These are phyloP conservation scores for Silene uniflora DNA, from an alignment of 148 eudicot genomes.

Conservation along the genomic window DNA sequence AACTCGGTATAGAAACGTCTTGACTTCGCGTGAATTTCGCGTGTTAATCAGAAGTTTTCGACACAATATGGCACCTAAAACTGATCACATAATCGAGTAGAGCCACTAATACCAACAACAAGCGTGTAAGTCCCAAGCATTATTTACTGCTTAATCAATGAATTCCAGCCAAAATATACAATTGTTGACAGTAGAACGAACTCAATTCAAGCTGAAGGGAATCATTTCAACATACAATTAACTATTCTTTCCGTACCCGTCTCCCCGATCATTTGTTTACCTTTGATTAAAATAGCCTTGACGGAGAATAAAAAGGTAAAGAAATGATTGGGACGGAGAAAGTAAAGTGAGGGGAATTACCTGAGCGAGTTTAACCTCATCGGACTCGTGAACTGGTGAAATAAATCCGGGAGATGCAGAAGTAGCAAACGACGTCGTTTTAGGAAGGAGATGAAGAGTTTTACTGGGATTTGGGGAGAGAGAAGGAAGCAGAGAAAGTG, in stretches of 20 bases:
- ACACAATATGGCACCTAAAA: not conserved
- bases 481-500: conserved; percentile 10
- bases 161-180: no score
- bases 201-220: not conserved
- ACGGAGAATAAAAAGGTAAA: no score
- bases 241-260: no score
- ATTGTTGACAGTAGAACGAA: not conserved
- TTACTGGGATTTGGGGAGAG: conserved; percentile 16
- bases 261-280: no score
- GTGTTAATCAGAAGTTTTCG: no score
- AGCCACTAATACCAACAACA: not conserved
- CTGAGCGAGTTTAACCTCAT: conserved; percentile 79
- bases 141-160: not conserved
- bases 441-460: conserved; percentile 12
- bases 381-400: conserved; percentile 53
- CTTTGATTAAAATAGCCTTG: no score
- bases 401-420: conserved; percentile 35
- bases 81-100: not conserved
- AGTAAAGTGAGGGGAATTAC: conserved; percentile 22
- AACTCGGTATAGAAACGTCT: no score
- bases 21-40: no score
- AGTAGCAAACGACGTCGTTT: conserved; percentile 32
- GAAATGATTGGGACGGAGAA: no score
- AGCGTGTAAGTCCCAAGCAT: not conserved
- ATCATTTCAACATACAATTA: not conserved